phyloP scores from a whole-genome alignment of 1,284 basidiomycete genomes.

The Singerocomus rubriflavus region DNA sequence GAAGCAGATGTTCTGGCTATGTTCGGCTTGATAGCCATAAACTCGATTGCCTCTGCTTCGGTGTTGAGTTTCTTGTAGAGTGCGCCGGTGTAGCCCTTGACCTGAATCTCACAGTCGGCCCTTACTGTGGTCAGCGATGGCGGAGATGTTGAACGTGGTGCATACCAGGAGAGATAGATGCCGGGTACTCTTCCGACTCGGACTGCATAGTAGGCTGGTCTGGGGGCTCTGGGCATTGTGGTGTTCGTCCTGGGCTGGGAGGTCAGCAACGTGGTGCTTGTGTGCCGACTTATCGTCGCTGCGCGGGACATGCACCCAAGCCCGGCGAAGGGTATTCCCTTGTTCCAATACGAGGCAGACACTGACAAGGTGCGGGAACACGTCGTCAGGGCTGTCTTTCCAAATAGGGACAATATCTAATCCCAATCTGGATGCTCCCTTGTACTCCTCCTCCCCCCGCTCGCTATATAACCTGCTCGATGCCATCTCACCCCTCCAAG shows the following conservation, averaged over 20 bases:
- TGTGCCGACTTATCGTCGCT: too few relatives aligned
- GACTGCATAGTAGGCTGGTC: slow-evolving; percentile 40
- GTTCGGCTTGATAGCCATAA: slow-evolving; percentile 21
- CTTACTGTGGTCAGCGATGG: slow-evolving; percentile 21
- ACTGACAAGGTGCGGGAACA: slow-evolving; percentile 9
- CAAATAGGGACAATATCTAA: slow-evolving; percentile 18
- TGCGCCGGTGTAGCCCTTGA: slow-evolving; percentile 54
- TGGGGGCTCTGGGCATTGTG: slow-evolving; percentile 35
- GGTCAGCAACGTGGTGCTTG: too few relatives aligned
- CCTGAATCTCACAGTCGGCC: slow-evolving; percentile 44
- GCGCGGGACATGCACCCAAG: not conserved
- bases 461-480: slow-evolving; percentile 26
- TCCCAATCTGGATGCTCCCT: slow-evolving; percentile 24
- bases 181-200: slow-evolving; percentile 35
- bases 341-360: slow-evolving; percentile 14
- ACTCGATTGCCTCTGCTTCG: slow-evolving; percentile 49
- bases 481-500: slow-evolving; percentile 8
- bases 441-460: slow-evolving; percentile 19
- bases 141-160: not conserved
- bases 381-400: slow-evolving; percentile 4
- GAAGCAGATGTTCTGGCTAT: not conserved
- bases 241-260: not conserved
- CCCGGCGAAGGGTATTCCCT: not conserved
- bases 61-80: slow-evolving; percentile 63
- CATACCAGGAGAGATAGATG: slow-evolving; percentile 42